Evolutionary conservation across 2,329 filamentous ascomycete genomes (phyloP).

Genomic region (Pezicula neosporulosa): DNA sequence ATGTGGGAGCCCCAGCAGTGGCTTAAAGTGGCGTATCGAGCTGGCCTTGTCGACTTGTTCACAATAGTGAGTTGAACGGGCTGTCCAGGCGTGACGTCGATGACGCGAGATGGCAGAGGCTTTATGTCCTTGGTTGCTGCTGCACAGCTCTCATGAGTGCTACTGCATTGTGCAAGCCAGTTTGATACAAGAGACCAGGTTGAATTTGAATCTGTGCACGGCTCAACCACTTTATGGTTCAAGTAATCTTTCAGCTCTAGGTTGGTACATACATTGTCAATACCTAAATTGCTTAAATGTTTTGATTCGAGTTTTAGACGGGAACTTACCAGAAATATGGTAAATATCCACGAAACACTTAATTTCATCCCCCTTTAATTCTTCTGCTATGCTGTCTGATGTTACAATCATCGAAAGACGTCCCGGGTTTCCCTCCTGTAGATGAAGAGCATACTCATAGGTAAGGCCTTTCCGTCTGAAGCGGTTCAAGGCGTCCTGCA

Average conservation of each 20-base stretch:
- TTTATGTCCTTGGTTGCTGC: background rate
- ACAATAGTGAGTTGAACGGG: background rate
- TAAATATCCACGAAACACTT: too few relatives aligned
- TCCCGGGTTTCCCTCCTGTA: too few relatives aligned
- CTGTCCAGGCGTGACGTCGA: background rate
- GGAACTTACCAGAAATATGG: too few relatives aligned
- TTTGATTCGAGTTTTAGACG: too few relatives aligned
- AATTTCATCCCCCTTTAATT: too few relatives aligned
- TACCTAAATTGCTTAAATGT: background rate
- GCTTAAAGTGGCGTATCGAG: background rate
- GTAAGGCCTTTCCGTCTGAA: too few relatives aligned
- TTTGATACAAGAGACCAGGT: background rate
- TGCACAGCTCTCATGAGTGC: background rate
- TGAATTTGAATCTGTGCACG: background rate
- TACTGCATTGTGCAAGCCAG: background rate
- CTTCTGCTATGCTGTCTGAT: too few relatives aligned
- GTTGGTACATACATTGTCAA: background rate
- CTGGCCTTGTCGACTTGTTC: background rate
- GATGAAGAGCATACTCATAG: too few relatives aligned
- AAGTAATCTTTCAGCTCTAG: background rate
- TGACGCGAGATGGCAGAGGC: background rate
- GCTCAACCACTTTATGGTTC: background rate
- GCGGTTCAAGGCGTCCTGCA: too few relatives aligned
- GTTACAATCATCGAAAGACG: too few relatives aligned
- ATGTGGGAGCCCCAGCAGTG: constrained; percentile 2